Base-by-base conservation (phyloP, 805 yeast genomes). In the Naumovozyma castellii region DNA sequence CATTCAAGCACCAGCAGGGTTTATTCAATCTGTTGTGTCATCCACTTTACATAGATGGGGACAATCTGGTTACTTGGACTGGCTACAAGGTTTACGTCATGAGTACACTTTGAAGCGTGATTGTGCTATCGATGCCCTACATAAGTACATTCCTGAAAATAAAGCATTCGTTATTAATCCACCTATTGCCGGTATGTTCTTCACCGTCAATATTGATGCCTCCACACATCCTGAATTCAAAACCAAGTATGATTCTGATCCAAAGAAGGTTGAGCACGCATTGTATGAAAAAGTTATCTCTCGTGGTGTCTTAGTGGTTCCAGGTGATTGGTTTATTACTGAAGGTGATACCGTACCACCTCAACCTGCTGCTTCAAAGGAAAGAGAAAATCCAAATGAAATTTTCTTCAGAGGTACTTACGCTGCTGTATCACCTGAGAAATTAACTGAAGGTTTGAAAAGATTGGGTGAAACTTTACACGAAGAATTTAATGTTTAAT, bases 61-160 rank as follows among this genome's bases (percentile, higher is more conserved):
- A 42, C 96, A 87, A 66, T 59, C 60, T 4, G 95, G 95, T 25
- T 88, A 82, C 68, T 51, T 86, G 52, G 88, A 84, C 62, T 87
- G 96, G 96, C 74, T 87, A 57, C 78, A 84, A 47, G 83, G 85
- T 43, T 75, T 83, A 54, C 76, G 94, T 68, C 70, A 72, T 30
- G 90, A 84, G 59, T 90, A 90, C 72, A 79, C 95, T 22, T 72
- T 71, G 54, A 85, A 87, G 68, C 80, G 98, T 67, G 90, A 92
- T 59, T 78, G 76, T 49, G 84, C 95, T 37, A 73, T 86, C 48
- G 90, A 84, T 54, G 72, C 94, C 5, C 66, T 88, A 50, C 66
- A 65, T 51, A 72, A 78, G 50, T 68, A 72, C 61, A 60, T 82
- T 58, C 62, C 63, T 38, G 33, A 46, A 12, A 39, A 40, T 12